Evolutionary conservation across 345 rosid genomes (phyloP).

Genomic region (Odontarrhena argentea): DNA sequence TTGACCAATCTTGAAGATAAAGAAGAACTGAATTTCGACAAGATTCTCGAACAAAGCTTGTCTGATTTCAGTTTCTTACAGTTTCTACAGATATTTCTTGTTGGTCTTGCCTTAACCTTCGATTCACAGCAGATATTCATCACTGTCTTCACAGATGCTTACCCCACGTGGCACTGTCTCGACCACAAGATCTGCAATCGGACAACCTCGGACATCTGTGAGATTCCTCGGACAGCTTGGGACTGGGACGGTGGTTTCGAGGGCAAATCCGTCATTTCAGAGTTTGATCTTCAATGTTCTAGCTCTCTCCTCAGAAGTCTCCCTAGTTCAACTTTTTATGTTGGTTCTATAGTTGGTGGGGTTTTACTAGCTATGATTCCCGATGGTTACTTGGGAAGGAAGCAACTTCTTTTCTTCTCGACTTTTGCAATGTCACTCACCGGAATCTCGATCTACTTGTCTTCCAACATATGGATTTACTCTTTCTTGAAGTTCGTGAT

Average conservation of each 20-base stretch:
- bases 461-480: slow-evolving; percentile 49
- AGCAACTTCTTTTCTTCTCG: slow-evolving; percentile 52
- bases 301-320: slow-evolving; percentile 42
- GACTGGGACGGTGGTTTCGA: slow-evolving; percentile 18
- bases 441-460: slow-evolving; percentile 38
- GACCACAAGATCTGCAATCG: slow-evolving; percentile 13
- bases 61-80: slow-evolving; percentile 42
- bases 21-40: slow-evolving; percentile 22
- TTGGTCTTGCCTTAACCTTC: slow-evolving; percentile 46
- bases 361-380: slow-evolving; percentile 48
- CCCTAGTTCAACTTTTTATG: slow-evolving; percentile 51
- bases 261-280: slow-evolving; percentile 44
- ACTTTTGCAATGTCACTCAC: slow-evolving; percentile 47
- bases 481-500: slow-evolving; percentile 38
- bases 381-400: slow-evolving; percentile 57
- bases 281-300: slow-evolving; percentile 49
- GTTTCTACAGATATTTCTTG: slow-evolving; percentile 45
- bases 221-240: slow-evolving; percentile 28
- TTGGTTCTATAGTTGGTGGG: slow-evolving; percentile 56
- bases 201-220: slow-evolving; percentile 32
- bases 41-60: slow-evolving; percentile 37
- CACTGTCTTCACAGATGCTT: slow-evolving; percentile 52
- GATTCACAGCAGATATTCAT: slow-evolving; percentile 59
- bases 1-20: slow-evolving; percentile 9
- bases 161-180: slow-evolving; percentile 50